phyloP scores from a whole-genome alignment of 495 filamentous ascomycete species.

The Astrothelium subdiscretum region DNA sequence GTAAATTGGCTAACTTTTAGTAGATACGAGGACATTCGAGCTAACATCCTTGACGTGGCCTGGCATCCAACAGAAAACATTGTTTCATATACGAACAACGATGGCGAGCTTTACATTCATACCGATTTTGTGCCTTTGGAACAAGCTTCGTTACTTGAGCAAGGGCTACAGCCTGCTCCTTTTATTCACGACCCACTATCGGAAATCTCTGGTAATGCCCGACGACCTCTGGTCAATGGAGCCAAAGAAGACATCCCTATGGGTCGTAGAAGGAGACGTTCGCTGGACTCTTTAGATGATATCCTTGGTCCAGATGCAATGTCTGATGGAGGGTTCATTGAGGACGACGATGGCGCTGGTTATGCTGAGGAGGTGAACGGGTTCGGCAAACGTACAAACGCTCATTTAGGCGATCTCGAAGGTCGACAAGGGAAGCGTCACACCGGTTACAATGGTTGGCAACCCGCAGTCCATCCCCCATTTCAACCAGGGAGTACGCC shows the following conservation, averaged over 20 bases:
- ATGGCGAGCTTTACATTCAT: constrained; percentile 85
- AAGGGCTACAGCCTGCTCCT: constrained; percentile 60
- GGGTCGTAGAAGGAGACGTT: constrained; percentile 30
- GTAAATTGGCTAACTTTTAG: constrained; percentile 45
- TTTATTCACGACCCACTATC: constrained; percentile 71
- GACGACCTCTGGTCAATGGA: constrained; percentile 43
- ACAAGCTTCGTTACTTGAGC: constrained; percentile 46
- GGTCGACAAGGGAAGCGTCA: constrained; percentile 51
- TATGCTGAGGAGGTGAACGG: constrained; percentile 58
- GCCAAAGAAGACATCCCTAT: constrained; percentile 35
- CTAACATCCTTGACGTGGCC: constrained; percentile 67
- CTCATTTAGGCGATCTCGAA: constrained; percentile 37
- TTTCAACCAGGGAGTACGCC: constrained; percentile 93
- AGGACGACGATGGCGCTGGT: constrained; percentile 91
- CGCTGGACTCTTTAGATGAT: constrained; percentile 50
- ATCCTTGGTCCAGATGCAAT: constrained; percentile 39
- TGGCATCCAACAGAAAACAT: constrained; percentile 90
- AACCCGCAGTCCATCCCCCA: constrained; percentile 62
- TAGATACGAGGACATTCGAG: constrained; percentile 27
- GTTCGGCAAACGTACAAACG: constrained; percentile 48
- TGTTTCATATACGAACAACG: constrained; percentile 76
- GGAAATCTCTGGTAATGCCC: constrained; percentile 56
- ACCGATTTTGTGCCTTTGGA: constrained; percentile 63
- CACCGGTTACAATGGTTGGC: constrained; percentile 34
- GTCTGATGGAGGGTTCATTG: constrained; percentile 52